A percentile compares a stretch with the other conserved stretches of the same genome.
These are phyloP conservation scores for Silene uniflora DNA, from an alignment of 148 eudicot species.

Conservation along the genomic window DNA sequence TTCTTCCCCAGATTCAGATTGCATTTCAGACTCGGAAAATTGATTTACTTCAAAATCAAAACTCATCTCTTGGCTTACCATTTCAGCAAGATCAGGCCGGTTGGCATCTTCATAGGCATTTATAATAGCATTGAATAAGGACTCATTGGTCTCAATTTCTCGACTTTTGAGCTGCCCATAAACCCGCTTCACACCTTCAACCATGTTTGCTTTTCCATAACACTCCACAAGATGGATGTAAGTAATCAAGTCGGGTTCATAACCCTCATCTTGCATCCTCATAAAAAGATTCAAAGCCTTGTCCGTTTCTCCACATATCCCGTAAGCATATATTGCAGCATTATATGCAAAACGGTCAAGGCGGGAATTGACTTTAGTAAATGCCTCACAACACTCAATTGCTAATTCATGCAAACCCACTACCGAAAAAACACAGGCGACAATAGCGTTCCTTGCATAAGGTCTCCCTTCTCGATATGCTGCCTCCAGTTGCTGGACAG, in stretches of 20 bases:
- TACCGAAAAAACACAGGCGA: constrained; percentile 56
- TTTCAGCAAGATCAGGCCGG: constrained; percentile 65
- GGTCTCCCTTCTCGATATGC: constrained; percentile 53
- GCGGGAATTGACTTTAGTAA: constrained; percentile 27
- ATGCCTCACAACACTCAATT: constrained; percentile 40
- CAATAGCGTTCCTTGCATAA: constrained; percentile 53
- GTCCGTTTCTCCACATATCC: constrained; percentile 48
- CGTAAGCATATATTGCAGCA: constrained; percentile 61
- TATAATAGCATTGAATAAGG: constrained; percentile 54
- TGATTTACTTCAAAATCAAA: constrained; percentile 40
- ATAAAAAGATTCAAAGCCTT: constrained; percentile 64
- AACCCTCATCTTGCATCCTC: constrained; percentile 83
- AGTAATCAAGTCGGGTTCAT: constrained; percentile 57
- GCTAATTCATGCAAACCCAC: constrained; percentile 59
- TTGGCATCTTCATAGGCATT: constrained; percentile 55
- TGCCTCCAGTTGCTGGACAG: constrained; percentile 50
- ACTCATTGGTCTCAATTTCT: constrained; percentile 54
- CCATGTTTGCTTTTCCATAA: constrained; percentile 73
- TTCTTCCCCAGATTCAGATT: constrained; percentile 13
- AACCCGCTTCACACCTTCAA: constrained; percentile 75
- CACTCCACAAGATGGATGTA: constrained; percentile 60
- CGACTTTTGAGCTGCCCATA: constrained; percentile 49
- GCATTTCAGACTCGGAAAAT: constrained; percentile 45
- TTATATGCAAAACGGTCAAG: constrained; percentile 48
- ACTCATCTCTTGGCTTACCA: constrained; percentile 66